Conservation (phyloP, 805 yeast genomes). For the Pichia paraexigua region DNA sequence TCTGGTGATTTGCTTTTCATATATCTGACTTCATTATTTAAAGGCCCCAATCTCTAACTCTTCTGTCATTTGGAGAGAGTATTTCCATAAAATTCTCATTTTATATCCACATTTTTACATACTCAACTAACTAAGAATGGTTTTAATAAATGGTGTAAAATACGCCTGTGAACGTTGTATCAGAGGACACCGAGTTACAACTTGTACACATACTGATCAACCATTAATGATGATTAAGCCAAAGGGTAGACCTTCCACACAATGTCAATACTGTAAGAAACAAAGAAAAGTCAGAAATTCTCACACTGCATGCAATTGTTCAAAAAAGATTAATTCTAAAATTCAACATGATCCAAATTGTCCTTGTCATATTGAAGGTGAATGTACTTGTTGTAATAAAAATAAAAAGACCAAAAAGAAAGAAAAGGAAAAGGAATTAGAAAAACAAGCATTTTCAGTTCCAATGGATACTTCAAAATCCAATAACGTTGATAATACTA, state of each 20-base stretch:
- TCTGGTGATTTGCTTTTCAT: too few relatives aligned
- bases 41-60: neutral
- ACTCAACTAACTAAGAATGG: constrained; percentile 42
- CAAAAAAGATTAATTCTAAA: constrained; percentile 34
- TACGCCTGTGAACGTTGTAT: constrained; percentile 96
- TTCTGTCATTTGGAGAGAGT: neutral
- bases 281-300: constrained; percentile 58
- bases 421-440: constrained; percentile 9
- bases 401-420: constrained; percentile 14
- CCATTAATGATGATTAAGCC: constrained; percentile 91
- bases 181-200: constrained; percentile 91
- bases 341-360: constrained; percentile 23
- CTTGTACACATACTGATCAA: constrained; percentile 87
- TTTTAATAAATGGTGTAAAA: constrained; percentile 82
- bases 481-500: neutral
- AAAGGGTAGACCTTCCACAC: constrained; percentile 92
- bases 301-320: constrained; percentile 67
- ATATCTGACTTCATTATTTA: too few relatives aligned
- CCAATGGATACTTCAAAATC: neutral
- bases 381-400: constrained; percentile 27
- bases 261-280: constrained; percentile 79
- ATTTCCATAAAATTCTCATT: neutral
- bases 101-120: neutral
- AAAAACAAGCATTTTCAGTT: neutral
- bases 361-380: constrained; percentile 26